phyloP scores from a whole-genome alignment of 306 rosid genomes.

The Gynostemma pentaphyllum region DNA sequence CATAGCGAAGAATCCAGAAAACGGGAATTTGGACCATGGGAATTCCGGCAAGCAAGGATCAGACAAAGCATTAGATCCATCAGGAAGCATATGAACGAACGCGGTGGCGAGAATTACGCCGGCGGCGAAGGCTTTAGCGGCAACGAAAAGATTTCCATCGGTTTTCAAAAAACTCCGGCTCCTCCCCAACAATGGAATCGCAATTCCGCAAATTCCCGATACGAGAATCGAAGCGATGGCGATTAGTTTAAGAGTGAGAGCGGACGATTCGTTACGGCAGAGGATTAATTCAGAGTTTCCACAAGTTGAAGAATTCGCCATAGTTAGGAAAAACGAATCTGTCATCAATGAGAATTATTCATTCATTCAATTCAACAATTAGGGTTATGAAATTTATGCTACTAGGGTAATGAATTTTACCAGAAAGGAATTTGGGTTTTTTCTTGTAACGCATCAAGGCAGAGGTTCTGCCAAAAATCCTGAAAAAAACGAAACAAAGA shows the following conservation, averaged over 20 bases:
- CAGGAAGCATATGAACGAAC: conserved; percentile 83
- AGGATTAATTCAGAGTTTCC: conserved; percentile 26
- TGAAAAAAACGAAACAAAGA: no score
- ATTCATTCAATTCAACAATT: no score
- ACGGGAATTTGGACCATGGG: conserved; percentile 87
- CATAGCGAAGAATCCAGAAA: conserved; percentile 84
- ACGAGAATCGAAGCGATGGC: conserved; percentile 68
- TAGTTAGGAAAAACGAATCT: conserved; percentile 18
- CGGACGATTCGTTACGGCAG: conserved; percentile 62
- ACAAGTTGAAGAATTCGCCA: conserved; percentile 45
- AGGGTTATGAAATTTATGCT: no score
- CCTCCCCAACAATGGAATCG: conserved; percentile 55
- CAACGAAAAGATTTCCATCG: conserved; percentile 66
- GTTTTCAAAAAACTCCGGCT: conserved; percentile 48
- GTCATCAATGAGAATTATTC: no score
- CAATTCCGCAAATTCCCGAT: conserved; percentile 60
- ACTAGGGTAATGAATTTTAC: conserved; percentile 19
- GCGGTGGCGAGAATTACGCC: conserved; percentile 92
- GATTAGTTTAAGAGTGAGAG: conserved; percentile 46
- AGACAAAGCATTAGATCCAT: conserved; percentile 37
- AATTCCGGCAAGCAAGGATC: conserved; percentile 49
- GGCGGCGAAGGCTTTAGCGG: conserved; percentile 83
- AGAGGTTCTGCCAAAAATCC: conserved; percentile 63
- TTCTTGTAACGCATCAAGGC: conserved; percentile 14
- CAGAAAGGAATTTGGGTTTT: conserved; percentile 25